Percentiles rank a stretch among this genome's conserved stretches.
Evolutionary conservation across 2,329 filamentous ascomycete genomes (phyloP).

Genomic region (Paecilomyces sp.): DNA sequence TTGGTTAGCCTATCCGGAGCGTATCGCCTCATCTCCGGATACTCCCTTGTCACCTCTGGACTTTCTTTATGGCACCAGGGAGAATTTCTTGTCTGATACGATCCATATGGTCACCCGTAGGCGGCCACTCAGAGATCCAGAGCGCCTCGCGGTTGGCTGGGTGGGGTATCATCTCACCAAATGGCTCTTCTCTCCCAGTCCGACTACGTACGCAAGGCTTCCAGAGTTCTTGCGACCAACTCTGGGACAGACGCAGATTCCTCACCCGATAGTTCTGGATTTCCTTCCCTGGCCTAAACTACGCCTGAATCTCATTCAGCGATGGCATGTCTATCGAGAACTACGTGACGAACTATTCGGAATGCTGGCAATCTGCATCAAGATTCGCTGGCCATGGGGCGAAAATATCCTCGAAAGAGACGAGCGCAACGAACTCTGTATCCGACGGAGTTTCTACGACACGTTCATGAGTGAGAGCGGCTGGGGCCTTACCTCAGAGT

Average conservation of each 20-base stretch:
- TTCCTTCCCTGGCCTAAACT: conserved; percentile 16
- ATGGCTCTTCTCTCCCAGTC: conserved; percentile 16
- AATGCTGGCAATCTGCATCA: conserved; percentile 11
- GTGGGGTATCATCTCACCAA: conserved; percentile 13
- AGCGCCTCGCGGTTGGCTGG: conserved; percentile 16
- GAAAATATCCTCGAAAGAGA: conserved; percentile 15
- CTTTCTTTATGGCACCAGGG: conserved; percentile 17
- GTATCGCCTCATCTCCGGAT: conserved; percentile 13
- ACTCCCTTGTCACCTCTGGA: conserved; percentile 15
- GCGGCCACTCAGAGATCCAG: conserved; percentile 18
- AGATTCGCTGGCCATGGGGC: conserved; percentile 19
- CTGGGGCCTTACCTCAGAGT: conserved; percentile 19
- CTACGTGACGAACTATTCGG: not conserved
- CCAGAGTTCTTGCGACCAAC: conserved; percentile 12
- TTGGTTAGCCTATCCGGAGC: conserved; percentile 13
- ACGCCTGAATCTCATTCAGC: conserved; percentile 15
- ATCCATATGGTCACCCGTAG: conserved; percentile 12
- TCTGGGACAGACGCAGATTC: conserved; percentile 11
- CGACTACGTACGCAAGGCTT: conserved; percentile 12
- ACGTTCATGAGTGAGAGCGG: conserved; percentile 13
- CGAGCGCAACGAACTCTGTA: conserved; percentile 10
- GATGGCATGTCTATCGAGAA: conserved; percentile 13
- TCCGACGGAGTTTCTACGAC: conserved; percentile 12
- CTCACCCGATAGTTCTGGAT: conserved; percentile 14
- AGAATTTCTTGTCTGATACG: conserved; percentile 17